Percentiles rank a stretch among this genome's conserved stretches.
Evolutionary conservation across 306 rosid genomes (phyloP).

Genomic region (Lathyrus aphaca): DNA sequence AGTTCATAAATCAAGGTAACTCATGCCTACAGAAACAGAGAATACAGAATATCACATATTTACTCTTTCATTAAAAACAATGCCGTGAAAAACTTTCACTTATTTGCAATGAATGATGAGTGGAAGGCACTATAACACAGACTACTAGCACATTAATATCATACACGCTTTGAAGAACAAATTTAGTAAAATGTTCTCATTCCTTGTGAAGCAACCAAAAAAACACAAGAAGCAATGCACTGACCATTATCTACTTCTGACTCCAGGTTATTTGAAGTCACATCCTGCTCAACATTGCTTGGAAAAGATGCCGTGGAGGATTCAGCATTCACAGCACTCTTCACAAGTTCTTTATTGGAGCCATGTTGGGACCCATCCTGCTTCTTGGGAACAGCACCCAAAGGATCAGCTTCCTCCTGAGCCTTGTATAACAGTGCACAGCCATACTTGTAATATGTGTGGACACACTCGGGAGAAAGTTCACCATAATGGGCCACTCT

Average conservation of each 20-base stretch:
- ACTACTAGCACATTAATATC: conserved; percentile 21
- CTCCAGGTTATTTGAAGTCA: conserved; percentile 47
- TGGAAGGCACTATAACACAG: conserved; percentile 27
- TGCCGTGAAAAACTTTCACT: neutral
- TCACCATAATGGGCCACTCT: conserved; percentile 85
- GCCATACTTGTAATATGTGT: conserved; percentile 83
- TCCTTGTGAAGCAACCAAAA: conserved; percentile 7
- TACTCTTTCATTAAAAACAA: conserved; percentile 3
- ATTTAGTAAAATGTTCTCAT: neutral
- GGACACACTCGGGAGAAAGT: conserved; percentile 86
- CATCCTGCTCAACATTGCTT: conserved; percentile 57
- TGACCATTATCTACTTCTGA: conserved; percentile 64
- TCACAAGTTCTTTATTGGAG: conserved; percentile 60
- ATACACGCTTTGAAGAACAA: conserved; percentile 26
- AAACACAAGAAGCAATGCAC: conserved; percentile 37
- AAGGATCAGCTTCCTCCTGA: conserved; percentile 96
- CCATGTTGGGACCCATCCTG: conserved; percentile 62
- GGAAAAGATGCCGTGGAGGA: conserved; percentile 66
- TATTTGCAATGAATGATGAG: conserved; percentile 20
- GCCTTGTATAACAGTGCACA: conserved; percentile 86
- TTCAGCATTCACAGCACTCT: conserved; percentile 63
- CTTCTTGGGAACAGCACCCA: conserved; percentile 83
- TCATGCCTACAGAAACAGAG: conserved; percentile 1
- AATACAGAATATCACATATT: conserved; percentile 1
- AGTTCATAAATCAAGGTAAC: conserved; percentile 19